Base-by-base conservation (phyloP, 371 early-diverging fungal species). In the Zopfochytrium polystomum region DNA sequence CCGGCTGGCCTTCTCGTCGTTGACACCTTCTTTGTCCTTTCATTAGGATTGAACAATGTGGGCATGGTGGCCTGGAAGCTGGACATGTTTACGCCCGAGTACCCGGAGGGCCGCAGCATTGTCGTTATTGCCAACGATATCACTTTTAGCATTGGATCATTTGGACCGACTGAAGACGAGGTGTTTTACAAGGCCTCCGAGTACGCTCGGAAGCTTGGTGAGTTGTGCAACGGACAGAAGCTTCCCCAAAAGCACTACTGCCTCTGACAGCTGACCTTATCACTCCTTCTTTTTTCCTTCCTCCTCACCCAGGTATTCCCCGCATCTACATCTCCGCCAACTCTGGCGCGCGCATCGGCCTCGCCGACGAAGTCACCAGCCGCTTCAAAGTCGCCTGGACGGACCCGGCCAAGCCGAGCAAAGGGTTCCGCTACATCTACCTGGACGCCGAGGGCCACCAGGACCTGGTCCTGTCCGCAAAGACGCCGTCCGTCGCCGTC, bases 331-430 rank as follows among this genome's bases (percentile, higher is more conserved):
- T 99, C 55, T 92, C 95, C 44, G 97, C 97, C 63, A 99, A 99
- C 86, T 95, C 96, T 57, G 99, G 99, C 63, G 99, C 99, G n/a
- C 90, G 99, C 65, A 96, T 99, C 62, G 98, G 98, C 35, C 84
- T 99, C 44, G 95, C 95, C 44, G 93, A 92, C 60, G 94, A 95
- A 67, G 80, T 99, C 29, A 87, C 87, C 58, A 76, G 81, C 47
- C 80, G 87, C 65, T 93, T 93, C 85, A 85, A 84, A 60, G 84
- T 89, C 54, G 88, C 88, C 35, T 96, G 95, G 94, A 83, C 85
- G 67, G 92, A 95, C 52, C 61, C 75, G 22, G 60, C 64, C n/a
- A 87, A 90, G 70, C 92, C 93, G 0, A 64, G 80, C 55, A 86
- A 89, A 68, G 96, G 95, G 3, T 89, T 93, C 80, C 82, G 91